Evolutionary conservation across 495 filamentous ascomycete genomes (phyloP).

Genomic region (Xylaria scruposa): DNA sequence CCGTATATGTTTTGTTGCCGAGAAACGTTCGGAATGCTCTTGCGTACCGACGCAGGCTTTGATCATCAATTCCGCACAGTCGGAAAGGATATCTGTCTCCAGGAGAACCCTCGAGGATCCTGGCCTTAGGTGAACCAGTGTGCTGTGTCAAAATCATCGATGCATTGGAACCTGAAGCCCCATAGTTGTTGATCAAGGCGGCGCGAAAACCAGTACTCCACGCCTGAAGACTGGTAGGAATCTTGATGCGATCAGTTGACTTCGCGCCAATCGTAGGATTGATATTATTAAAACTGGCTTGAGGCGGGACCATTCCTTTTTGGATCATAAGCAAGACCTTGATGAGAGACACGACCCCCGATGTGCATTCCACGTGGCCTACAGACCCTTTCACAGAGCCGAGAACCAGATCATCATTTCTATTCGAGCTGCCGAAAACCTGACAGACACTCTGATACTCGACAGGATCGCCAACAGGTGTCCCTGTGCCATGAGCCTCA

Average conservation of each 20-base stretch:
- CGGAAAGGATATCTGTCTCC: too few species aligned
- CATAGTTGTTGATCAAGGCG: constrained; percentile 49
- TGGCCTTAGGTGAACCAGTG: too few species aligned
- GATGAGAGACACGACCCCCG: constrained; percentile 49
- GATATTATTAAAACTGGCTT: constrained; percentile 50
- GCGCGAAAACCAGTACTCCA: too few species aligned
- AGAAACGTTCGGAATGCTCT: too few species aligned
- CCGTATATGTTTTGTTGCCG: too few species aligned
- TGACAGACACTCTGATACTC: constrained; percentile 50
- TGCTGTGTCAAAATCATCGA: constrained; percentile 27
- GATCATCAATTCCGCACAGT: too few species aligned
- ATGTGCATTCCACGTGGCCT: constrained; percentile 56
- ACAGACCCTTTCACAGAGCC: constrained; percentile 56
- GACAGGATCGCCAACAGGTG: constrained; percentile 47
- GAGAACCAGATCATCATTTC: too few species aligned
- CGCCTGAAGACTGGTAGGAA: too few species aligned
- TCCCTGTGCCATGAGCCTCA: constrained; percentile 53
- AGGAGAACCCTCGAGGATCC: too few species aligned
- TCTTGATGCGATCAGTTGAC: too few species aligned
- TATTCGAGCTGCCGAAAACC: constrained; percentile 41
- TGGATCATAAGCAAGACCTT: constrained; percentile 58
- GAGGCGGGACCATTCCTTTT: constrained; percentile 46
- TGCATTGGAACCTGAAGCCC: constrained; percentile 35
- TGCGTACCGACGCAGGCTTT: too few species aligned
- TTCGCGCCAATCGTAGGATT: too few species aligned